Percentiles rank a stretch among this genome's conserved stretches.
phyloP scores from a whole-genome alignment of 2,329 filamentous ascomycete genomes.

The Aaosphaeria pasadenensis region DNA sequence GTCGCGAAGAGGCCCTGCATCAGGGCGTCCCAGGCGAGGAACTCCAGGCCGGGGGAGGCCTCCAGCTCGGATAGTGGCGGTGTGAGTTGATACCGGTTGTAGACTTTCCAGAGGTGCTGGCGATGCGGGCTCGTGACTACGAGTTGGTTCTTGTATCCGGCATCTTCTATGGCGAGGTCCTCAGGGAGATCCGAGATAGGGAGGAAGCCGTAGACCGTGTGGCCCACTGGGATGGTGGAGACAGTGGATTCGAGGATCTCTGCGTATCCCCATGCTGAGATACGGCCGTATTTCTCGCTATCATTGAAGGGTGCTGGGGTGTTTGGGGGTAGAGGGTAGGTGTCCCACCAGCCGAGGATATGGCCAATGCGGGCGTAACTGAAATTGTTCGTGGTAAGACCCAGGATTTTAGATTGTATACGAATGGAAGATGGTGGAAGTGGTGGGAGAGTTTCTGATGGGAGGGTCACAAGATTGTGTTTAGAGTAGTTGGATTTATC shows the following conservation, averaged over 20 bases:
- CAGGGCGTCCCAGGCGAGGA: slow-evolving; percentile 15
- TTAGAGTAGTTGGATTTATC: slow-evolving; percentile 14
- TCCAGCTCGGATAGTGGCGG: slow-evolving; percentile 8
- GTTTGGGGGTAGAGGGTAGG: slow-evolving; percentile 41
- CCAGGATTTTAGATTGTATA: slow-evolving; percentile 14
- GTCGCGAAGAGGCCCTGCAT: slow-evolving; percentile 16
- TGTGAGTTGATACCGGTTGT: slow-evolving; percentile 42
- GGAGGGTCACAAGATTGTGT: slow-evolving; percentile 15
- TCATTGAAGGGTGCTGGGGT: slow-evolving; percentile 40
- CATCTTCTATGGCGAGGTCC: slow-evolving; percentile 36
- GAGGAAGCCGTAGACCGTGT: slow-evolving; percentile 44
- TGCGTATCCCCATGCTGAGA: slow-evolving; percentile 50
- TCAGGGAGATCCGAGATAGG: slow-evolving; percentile 40
- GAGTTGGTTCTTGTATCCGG: slow-evolving; percentile 28
- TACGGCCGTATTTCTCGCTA: slow-evolving; percentile 42
- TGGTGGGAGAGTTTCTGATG: slow-evolving; percentile 1
- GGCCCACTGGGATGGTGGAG: slow-evolving; percentile 29
- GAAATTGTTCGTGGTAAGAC: slow-evolving; percentile 24
- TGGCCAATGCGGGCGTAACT: slow-evolving; percentile 22
- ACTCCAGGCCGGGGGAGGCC: slow-evolving; percentile 2
- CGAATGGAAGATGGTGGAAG: slow-evolving; percentile 19
- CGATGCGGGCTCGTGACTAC: slow-evolving; percentile 39
- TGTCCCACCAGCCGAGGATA: slow-evolving; percentile 40
- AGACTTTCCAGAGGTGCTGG: slow-evolving; percentile 40
- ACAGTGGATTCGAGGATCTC: slow-evolving; percentile 43